These are phyloP conservation scores for Arthonia radiata DNA, from an alignment of 495 filamentous ascomycete species.

Conservation along the genomic window DNA sequence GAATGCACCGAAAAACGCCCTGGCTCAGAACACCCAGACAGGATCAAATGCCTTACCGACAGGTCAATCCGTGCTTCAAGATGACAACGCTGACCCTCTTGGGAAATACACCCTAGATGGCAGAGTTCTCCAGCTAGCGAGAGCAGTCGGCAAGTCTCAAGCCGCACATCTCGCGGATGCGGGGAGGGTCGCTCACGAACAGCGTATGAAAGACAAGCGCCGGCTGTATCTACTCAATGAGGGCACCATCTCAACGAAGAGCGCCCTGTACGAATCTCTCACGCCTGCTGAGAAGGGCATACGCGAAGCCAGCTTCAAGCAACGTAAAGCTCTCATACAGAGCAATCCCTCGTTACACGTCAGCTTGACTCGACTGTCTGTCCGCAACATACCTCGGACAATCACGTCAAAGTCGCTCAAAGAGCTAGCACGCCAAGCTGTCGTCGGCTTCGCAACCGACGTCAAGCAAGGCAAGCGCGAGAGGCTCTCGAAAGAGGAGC, in stretches of 20 bases:
- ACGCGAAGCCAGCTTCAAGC: conserved; percentile 65
- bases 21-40: neutral
- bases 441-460: conserved; percentile 82
- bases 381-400: conserved; percentile 76
- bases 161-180: conserved; percentile 50
- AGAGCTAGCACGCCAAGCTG: conserved; percentile 62
- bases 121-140: conserved; percentile 58
- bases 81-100: conserved; percentile 47
- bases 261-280: conserved; percentile 48
- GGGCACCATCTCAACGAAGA: conserved; percentile 48
- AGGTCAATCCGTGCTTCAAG: conserved; percentile 50
- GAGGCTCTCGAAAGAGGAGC: conserved; percentile 68
- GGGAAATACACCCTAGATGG: conserved; percentile 78
- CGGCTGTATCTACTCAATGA: conserved; percentile 73
- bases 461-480: conserved; percentile 48
- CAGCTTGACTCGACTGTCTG: conserved; percentile 71
- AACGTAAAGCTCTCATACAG: conserved; percentile 73
- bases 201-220: conserved; percentile 70
- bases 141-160: conserved; percentile 58
- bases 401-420: conserved; percentile 78
- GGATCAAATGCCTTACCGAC: conserved; percentile 11
- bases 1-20: conserved; percentile 31
- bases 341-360: conserved; percentile 75
- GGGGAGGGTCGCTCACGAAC: conserved; percentile 33
- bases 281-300: conserved; percentile 61